Evolutionary conservation across 257 asterid genomes (phyloP).

Genomic region (Misopates orontium): DNA sequence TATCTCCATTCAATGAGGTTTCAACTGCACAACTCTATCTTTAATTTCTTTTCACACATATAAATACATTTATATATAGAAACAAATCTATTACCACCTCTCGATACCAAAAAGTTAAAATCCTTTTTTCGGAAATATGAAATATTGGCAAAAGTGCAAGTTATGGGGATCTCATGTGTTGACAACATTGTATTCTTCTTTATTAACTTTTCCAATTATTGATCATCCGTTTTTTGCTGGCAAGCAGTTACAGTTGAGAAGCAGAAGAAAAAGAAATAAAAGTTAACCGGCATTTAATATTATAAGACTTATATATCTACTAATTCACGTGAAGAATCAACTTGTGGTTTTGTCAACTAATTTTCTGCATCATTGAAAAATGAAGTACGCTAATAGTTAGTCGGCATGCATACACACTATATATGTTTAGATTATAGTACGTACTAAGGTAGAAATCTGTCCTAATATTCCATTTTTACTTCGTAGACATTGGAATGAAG

Average conservation of each 20-base stretch:
- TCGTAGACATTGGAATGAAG: too few relatives aligned
- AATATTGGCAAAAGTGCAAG: background rate
- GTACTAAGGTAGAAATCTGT: too few relatives aligned
- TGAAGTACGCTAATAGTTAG: background rate
- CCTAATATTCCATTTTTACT: too few relatives aligned
- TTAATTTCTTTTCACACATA: constrained; percentile 8
- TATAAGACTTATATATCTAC: constrained; percentile 1
- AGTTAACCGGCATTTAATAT: constrained; percentile 12
- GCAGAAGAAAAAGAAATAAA: constrained; percentile 10
- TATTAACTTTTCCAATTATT: background rate
- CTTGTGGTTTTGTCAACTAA: constrained; percentile 16
- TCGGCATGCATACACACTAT: too few relatives aligned
- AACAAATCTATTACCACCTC: constrained; percentile 40
- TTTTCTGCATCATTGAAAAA: background rate
- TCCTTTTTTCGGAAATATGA: background rate
- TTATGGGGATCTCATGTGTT: background rate
- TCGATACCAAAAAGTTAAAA: constrained; percentile 9
- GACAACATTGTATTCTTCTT: constrained; percentile 22
- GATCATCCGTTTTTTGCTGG: constrained; percentile 15
- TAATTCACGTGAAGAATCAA: constrained; percentile 28
- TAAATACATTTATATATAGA: constrained; percentile 23
- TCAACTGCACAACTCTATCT: constrained; percentile 45
- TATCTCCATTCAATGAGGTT: constrained; percentile 57
- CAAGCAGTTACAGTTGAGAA: constrained; percentile 34
- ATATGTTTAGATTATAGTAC: too few relatives aligned